A percentile compares a stretch with the other conserved stretches of the same genome.
Evolutionary conservation across 805 yeast species (phyloP).

Genomic region (Clavispora fructus): DNA sequence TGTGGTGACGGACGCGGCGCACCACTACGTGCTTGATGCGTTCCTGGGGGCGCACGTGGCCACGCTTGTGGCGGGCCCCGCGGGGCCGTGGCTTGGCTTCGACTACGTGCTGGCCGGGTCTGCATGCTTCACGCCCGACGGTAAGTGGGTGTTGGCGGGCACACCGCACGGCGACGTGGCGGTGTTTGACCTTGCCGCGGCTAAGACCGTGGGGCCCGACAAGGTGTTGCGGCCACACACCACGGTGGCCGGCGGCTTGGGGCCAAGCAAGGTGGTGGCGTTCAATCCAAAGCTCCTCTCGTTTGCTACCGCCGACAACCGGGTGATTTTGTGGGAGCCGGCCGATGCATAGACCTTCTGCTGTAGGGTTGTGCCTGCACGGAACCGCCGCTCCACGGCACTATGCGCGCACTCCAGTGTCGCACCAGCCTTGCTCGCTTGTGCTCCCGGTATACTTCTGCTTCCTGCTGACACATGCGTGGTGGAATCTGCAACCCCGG

Average conservation of each 20-base stretch:
- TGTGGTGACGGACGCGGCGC: slow-evolving; percentile 47
- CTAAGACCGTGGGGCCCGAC: slow-evolving; percentile 18
- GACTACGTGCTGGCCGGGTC: slow-evolving; percentile 31
- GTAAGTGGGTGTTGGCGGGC: slow-evolving; percentile 34
- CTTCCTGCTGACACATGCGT: too few species aligned
- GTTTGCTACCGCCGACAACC: slow-evolving; percentile 44
- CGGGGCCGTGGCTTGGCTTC: slow-evolving; percentile 19
- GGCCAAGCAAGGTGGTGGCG: slow-evolving; percentile 44
- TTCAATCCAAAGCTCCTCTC: slow-evolving; percentile 60
- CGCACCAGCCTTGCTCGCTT: too few species aligned
- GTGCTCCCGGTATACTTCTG: too few species aligned
- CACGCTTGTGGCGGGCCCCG: slow-evolving; percentile 12
- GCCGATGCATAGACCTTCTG: neutral
- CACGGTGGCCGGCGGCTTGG: slow-evolving; percentile 18
- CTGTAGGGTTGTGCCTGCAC: too few species aligned
- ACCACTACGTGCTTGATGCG: slow-evolving; percentile 65
- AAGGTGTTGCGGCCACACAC: slow-evolving; percentile 21
- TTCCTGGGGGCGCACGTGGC: slow-evolving; percentile 52
- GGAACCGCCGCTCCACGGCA: too few species aligned
- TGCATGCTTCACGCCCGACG: slow-evolving; percentile 36
- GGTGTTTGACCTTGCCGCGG: slow-evolving; percentile 24
- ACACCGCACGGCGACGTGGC: slow-evolving; percentile 20
- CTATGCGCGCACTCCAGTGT: too few species aligned
- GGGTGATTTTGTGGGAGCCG: slow-evolving; percentile 36
- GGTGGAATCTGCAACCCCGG: too few species aligned